Percentiles rank a stretch among this genome's conserved stretches.
These are phyloP conservation scores for Massariosphaeria phaeospora DNA, from an alignment of 495 filamentous ascomycete species.

Conservation along the genomic window DNA sequence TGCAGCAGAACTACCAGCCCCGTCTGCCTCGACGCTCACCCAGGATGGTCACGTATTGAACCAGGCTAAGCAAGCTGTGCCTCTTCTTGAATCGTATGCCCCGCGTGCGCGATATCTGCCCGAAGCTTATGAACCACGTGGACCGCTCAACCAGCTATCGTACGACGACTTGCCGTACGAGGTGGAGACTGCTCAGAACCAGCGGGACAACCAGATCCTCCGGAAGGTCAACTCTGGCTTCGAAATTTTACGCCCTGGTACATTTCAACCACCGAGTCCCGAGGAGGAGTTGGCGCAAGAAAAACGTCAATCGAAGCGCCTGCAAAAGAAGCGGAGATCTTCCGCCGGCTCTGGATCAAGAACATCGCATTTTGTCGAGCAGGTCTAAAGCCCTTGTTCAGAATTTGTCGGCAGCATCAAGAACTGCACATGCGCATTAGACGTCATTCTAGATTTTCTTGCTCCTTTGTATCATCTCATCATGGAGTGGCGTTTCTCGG, in stretches of 20 bases:
- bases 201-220: slow-evolving; percentile 46
- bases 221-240: slow-evolving; percentile 60
- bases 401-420: background rate
- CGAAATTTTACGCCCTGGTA: slow-evolving; percentile 56
- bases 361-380: slow-evolving; percentile 24
- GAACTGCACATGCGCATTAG: slow-evolving; percentile 3
- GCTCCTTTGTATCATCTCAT: slow-evolving; percentile 5
- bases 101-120: background rate
- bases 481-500: slow-evolving; percentile 9
- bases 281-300: slow-evolving; percentile 21
- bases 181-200: slow-evolving; percentile 31
- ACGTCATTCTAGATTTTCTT: slow-evolving; percentile 9
- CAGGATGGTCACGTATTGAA: slow-evolving; percentile 18
- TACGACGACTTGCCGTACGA: slow-evolving; percentile 6
- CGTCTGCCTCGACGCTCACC: slow-evolving; percentile 1
- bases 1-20: background rate
- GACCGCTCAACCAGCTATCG: slow-evolving; percentile 12
- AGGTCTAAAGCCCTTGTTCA: slow-evolving; percentile 3
- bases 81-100: slow-evolving; percentile 26
- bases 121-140: slow-evolving; percentile 27
- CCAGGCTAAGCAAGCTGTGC: slow-evolving; percentile 22
- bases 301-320: slow-evolving; percentile 36
- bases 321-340: slow-evolving; percentile 31
- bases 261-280: slow-evolving; percentile 27
- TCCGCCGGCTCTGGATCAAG: slow-evolving; percentile 15